A percentile compares a stretch with the other conserved stretches of the same genome.
Conservation (phyloP, 768 basidiomycete species). For the Lactarius indigo region DNA sequence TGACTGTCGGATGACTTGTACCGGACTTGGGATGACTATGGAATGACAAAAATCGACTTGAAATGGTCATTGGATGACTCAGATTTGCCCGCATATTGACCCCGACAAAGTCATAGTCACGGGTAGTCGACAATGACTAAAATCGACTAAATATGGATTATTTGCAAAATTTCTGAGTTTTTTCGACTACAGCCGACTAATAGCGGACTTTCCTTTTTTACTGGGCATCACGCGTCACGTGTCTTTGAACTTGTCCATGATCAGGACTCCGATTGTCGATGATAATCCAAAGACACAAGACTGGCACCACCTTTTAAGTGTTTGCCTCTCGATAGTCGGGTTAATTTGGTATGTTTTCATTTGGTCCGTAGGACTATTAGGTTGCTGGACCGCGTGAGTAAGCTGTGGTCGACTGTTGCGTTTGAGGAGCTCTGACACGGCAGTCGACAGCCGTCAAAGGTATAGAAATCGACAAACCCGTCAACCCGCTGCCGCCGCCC, state of each 20-base stretch:
- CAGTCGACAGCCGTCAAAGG: conserved; percentile 56
- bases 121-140: no score
- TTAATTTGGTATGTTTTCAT: conserved; percentile 40
- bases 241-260: neutral
- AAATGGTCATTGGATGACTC: no score
- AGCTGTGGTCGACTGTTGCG: neutral
- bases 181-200: no score
- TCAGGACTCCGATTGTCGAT: neutral
- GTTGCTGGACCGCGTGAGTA: conserved; percentile 31
- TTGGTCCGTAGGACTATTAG: conserved; percentile 37
- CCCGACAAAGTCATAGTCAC: no score
- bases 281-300: neutral
- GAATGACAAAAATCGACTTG: no score
- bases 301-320: neutral
- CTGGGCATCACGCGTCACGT: no score
- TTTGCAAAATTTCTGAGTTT: no score
- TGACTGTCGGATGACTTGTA: no score
- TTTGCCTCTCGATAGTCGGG: conserved; percentile 19
- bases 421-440: neutral
- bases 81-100: no score
- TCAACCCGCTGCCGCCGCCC: conserved; percentile 47
- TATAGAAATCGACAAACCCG: conserved; percentile 68
- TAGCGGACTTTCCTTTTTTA: no score
- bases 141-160: no score
- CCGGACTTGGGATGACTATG: no score